phyloP scores from a whole-genome alignment of 768 basidiomycete genomes.

The Phanerochaete sordida region DNA sequence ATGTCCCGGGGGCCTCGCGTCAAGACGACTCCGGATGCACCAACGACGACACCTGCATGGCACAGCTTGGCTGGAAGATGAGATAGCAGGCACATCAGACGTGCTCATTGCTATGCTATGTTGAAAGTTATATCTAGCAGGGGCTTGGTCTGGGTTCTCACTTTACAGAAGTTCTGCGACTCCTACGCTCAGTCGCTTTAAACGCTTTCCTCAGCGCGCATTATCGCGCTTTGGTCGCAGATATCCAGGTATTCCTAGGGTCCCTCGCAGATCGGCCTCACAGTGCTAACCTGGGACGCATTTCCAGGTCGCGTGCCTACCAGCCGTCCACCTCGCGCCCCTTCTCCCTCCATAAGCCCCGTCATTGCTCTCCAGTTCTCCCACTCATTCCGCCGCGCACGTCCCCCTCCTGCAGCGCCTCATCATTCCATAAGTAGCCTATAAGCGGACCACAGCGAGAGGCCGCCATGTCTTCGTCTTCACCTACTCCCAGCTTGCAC shows the following conservation, averaged over 20 bases:
- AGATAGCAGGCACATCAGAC: slow-evolving; percentile 7
- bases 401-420: background rate
- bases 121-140: background rate
- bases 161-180: background rate
- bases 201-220: background rate
- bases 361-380: background rate
- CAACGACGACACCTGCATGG: background rate
- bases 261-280: background rate
- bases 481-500: slow-evolving; percentile 23
- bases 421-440: slow-evolving; percentile 4
- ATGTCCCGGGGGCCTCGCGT: background rate
- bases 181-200: background rate
- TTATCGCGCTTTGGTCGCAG: slow-evolving; percentile 1
- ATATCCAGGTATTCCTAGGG: background rate
- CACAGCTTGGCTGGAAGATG: background rate
- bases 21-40: background rate
- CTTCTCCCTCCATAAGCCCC: background rate
- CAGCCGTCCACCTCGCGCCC: background rate
- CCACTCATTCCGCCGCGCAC: background rate
- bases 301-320: background rate
- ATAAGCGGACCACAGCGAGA: slow-evolving; percentile 1
- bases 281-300: background rate
- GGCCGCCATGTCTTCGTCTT: slow-evolving; percentile 18
- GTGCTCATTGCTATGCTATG: background rate
- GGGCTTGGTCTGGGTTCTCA: background rate